These are phyloP conservation scores for Lodderomyces margitis DNA, from an alignment of 1,139 yeast genomes.

Conservation along the genomic window DNA sequence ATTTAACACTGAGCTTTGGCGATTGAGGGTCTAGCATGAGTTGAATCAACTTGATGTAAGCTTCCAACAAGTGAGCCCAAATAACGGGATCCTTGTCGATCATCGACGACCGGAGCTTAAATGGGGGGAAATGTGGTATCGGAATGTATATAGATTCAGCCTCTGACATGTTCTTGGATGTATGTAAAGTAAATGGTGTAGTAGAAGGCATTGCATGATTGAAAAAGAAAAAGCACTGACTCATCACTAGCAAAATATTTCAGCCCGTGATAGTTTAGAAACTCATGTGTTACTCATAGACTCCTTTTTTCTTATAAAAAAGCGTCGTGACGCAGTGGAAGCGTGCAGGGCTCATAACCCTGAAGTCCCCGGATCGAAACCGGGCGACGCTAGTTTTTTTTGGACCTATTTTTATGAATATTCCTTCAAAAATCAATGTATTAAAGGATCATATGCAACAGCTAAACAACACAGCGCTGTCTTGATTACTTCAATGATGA, in stretches of 20 bases:
- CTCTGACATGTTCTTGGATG: background rate
- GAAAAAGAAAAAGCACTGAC: background rate
- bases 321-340: slow-evolving; percentile 98
- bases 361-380: slow-evolving; percentile 99
- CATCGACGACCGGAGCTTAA: slow-evolving; percentile 65
- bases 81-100: slow-evolving; percentile 81
- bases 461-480: too few species aligned
- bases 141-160: slow-evolving; percentile 29
- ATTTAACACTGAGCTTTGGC: slow-evolving; percentile 43
- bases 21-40: slow-evolving; percentile 38
- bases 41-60: slow-evolving; percentile 53
- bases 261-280: background rate
- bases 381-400: slow-evolving; percentile 82
- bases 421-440: too few species aligned
- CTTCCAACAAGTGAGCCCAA: slow-evolving; percentile 70
- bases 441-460: too few species aligned
- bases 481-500: too few species aligned
- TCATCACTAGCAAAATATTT: slow-evolving; percentile 1
- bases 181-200: background rate
- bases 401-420: too few species aligned
- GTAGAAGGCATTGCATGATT: background rate
- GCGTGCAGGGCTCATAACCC: slow-evolving; percentile 99
- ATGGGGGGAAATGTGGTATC: slow-evolving; percentile 71
- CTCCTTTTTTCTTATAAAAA: background rate
- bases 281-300: background rate